These are phyloP conservation scores for Myriosclerotinia duriaeana DNA, from an alignment of 2,329 filamentous ascomycete species.

Conservation along the genomic window DNA sequence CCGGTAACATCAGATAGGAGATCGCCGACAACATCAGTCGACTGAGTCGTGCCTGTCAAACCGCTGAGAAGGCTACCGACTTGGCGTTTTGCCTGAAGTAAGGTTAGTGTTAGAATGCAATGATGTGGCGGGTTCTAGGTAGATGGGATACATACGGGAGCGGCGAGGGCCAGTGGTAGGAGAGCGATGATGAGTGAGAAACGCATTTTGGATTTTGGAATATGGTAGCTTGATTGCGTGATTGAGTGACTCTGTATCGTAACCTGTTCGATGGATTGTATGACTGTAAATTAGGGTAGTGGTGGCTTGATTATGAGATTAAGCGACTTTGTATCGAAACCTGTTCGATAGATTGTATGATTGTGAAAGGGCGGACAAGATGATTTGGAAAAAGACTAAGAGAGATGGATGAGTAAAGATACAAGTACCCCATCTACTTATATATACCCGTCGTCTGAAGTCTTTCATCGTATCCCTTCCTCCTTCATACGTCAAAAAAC, in stretches of 20 bases:
- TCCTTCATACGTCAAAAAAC: background rate
- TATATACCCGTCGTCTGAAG: background rate
- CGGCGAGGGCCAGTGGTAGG: background rate
- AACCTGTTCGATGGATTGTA: slow-evolving; percentile 8
- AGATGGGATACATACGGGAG: slow-evolving; percentile 1
- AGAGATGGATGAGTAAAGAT: background rate
- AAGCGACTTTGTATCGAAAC: no score
- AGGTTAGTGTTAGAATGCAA: background rate
- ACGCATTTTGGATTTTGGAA: background rate
- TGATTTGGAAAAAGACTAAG: background rate
- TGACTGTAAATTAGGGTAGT: no score
- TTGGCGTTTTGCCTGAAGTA: background rate
- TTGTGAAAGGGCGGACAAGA: background rate
- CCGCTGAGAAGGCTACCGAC: background rate
- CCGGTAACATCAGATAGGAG: background rate
- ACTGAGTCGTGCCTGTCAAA: background rate
- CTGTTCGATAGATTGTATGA: background rate
- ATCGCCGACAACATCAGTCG: background rate
- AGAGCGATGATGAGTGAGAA: slow-evolving; percentile 7
- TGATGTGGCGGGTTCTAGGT: no score
- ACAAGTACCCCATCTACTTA: background rate
- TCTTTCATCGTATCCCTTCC: background rate
- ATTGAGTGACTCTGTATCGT: background rate
- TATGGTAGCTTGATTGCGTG: background rate
- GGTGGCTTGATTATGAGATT: no score